These are phyloP conservation scores for Encephalitozoon romaleae DNA, from an alignment of 371 early-diverging fungal species.

Conservation along the genomic window DNA sequence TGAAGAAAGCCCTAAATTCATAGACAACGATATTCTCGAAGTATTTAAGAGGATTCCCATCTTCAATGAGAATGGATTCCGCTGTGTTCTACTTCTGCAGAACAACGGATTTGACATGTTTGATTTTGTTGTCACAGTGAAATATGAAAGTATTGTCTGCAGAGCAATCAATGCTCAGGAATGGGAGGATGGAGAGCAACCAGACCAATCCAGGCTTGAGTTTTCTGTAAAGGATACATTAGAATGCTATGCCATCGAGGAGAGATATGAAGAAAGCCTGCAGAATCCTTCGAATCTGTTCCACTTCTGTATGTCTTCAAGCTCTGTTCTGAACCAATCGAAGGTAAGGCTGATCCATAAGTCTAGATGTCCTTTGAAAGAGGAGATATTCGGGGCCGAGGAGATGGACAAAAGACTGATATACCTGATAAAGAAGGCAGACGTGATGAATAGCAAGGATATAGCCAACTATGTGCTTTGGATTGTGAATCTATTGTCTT, in stretches of 20 bases:
- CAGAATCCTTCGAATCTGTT: background rate
- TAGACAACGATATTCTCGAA: background rate
- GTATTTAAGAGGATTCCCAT: conserved; percentile 6
- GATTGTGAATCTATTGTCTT: conserved; percentile 30
- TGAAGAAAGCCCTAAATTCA: background rate
- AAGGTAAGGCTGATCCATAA: background rate
- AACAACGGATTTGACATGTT: conserved; percentile 27
- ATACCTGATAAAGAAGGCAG: conserved; percentile 25
- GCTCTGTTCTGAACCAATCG: conserved; percentile 12
- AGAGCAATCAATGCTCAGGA: background rate
- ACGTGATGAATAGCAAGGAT: conserved; percentile 14
- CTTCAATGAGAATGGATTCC: conserved; percentile 12
- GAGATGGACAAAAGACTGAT: conserved; percentile 24
- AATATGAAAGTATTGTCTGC: background rate
- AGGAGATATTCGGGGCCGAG: background rate
- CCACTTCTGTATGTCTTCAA: conserved; percentile 12
- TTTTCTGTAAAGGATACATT: background rate
- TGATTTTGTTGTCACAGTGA: conserved; percentile 12
- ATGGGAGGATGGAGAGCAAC: background rate
- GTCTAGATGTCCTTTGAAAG: background rate
- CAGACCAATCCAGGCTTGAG: background rate
- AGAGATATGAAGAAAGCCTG: background rate
- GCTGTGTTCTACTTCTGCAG: conserved; percentile 3
- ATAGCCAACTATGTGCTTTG: conserved; percentile 26
- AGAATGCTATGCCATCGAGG: background rate